Evolutionary conservation across 768 basidiomycete genomes (phyloP).

Genomic region (Boletus rufocinnamomeus): DNA sequence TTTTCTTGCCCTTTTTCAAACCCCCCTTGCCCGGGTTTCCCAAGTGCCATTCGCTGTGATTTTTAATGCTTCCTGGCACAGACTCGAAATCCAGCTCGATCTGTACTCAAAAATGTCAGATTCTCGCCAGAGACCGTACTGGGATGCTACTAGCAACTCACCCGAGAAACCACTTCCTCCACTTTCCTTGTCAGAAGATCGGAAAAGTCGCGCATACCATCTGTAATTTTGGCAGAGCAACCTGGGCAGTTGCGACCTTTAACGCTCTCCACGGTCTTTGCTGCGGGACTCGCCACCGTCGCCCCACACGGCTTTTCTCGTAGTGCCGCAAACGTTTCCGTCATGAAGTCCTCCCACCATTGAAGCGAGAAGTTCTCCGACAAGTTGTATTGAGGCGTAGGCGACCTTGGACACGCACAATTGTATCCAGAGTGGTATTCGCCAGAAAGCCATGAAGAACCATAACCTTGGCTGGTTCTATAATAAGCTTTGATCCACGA

Average conservation of each 20-base stretch:
- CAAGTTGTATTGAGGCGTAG: background rate
- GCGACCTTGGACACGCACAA: background rate
- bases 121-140: background rate
- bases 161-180: conserved; percentile 15
- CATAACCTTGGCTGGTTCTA: too few relatives aligned
- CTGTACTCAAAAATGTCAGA: conserved; percentile 9
- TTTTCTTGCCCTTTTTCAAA: background rate
- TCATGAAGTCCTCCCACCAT: conserved; percentile 30
- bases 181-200: conserved; percentile 14
- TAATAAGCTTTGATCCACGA: conserved; percentile 23
- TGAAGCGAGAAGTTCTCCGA: conserved; percentile 2
- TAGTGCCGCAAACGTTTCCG: conserved; percentile 6
- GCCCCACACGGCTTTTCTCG: conserved; percentile 23
- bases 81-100: conserved; percentile 5
- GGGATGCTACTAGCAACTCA: conserved; percentile 2
- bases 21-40: background rate
- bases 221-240: conserved; percentile 5
- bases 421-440: background rate
- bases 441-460: too few relatives aligned
- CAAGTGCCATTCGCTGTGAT: too few relatives aligned
- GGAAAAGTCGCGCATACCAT: conserved; percentile 20
- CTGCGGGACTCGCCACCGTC: conserved; percentile 2
- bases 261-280: background rate
- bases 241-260: background rate
- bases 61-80: background rate